These are phyloP conservation scores for Balamuthia mandrillaris DNA, from an alignment of 208 protist species.

Conservation along the genomic window DNA sequence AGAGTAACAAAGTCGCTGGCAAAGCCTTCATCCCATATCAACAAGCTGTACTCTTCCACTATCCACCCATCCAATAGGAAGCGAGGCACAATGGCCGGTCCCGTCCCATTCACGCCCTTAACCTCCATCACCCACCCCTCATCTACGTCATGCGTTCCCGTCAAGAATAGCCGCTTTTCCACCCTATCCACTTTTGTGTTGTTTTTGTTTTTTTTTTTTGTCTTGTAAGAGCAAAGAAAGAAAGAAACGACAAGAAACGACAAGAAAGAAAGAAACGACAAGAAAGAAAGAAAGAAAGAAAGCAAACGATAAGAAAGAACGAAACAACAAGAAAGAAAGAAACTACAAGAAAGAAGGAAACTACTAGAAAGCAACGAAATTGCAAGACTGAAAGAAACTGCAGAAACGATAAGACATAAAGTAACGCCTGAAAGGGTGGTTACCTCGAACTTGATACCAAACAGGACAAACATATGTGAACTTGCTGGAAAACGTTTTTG, in stretches of 20 bases:
- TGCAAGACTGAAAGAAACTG: neutral
- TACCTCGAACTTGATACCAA: constrained; percentile 25
- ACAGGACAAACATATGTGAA: constrained; percentile 27
- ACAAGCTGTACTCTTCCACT: neutral
- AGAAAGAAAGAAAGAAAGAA: no score
- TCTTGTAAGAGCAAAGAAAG: no score
- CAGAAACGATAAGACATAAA: neutral
- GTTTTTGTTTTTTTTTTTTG: no score
- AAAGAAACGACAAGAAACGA: no score
- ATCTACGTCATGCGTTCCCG: constrained; percentile 1
- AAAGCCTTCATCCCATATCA: neutral
- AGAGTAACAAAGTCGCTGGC: neutral
- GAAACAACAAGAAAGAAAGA: no score
- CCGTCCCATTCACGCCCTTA: neutral
- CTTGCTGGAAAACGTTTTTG: constrained; percentile 11
- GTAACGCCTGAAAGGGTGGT: neutral
- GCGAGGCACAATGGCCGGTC: neutral
- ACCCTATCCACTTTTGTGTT: neutral
- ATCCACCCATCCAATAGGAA: constrained; percentile 29
- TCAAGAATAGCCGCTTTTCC: neutral
- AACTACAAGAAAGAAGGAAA: no score
- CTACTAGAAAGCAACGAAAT: no score
- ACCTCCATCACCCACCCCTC: constrained; percentile 24
- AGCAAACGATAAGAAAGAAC: no score
- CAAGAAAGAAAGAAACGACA: no score